Evolutionary conservation across 2,329 filamentous ascomycete species (phyloP), one percentile per base, ranked within the genome.

Genomic region (Trichophyton simii): DNA sequence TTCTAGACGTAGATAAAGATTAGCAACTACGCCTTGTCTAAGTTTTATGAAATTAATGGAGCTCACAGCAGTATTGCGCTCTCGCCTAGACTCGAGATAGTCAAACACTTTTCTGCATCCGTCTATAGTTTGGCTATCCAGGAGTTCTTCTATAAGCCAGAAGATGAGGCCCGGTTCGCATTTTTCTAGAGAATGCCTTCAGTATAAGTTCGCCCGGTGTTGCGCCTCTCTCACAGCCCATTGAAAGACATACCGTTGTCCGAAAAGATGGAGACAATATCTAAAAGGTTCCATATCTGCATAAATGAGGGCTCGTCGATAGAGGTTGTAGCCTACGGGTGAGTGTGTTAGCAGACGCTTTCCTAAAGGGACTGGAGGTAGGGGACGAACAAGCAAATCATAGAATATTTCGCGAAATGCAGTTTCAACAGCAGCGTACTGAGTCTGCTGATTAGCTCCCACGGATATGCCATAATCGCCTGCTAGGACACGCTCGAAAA

Each of bases 81-180:
- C 91, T 69, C 94, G 84, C 63, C 95, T 83, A 22, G 94, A 96
- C 72, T 99, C 95, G 50, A 99, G 82, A 69, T 91, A 99, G 71
- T 95, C 91, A 71, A 99, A 97, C 13, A 97, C 87, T 64, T 84
- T 88, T 63, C 91, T 86, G 71, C 94, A 99, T 36, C 89, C 91
- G 25, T 90, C 83, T 48, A 96, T 95, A 0, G 91, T 96, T 73
- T 99, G 92, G 69, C 91, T 96, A 73, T 99, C 95, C 28, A 99
- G 81, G 0, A 99, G 82, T 74, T 97, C 94, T 72, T 99, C 94
- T 20, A 96, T 85, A 15, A 99, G 83, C 82, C 89, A 91, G 69
- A 96, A 91, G 6, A 94, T 81, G 7, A 99, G 79, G 18, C 87
- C 88, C 0, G 89, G 84, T 65, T 96, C 91, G 67, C 83, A 86